Base-by-base conservation (phyloP, 202 grass and related monocot genomes). In the Schoenoplectus tabernaemontani region DNA sequence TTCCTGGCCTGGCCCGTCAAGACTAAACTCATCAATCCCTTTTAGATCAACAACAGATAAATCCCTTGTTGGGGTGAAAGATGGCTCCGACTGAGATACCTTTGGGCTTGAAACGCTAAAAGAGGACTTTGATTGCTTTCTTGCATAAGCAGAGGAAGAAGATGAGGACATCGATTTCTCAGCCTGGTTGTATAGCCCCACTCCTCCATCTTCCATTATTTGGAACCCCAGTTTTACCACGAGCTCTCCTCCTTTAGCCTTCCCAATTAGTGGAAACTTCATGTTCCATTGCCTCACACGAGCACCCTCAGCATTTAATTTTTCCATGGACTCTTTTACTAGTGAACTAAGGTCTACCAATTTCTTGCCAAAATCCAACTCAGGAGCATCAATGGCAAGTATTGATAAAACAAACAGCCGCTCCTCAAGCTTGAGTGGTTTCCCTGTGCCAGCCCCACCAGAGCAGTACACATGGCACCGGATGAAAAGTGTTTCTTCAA, bases 401-500 rank as follows among this genome's bases (percentile, higher is more conserved):
- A 70, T 74, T 1, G 88, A 85, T 0, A 99, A 17, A 33, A 99
- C 59, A 85, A 99, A 99, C 44, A 81, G 65, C 3, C 89, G 73
- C 7, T 90, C 70, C 78, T 95, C 92, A 59, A 95, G 83, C 76
- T 38, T 88, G n/a, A 94, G 78, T 9, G 85, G 88, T 59, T 95
- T 99, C 0, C 92, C 89, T 0, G 86, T 42, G 85, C 81, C 65
- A 2, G 73, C 38, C 74, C 90, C 90, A 17, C 90, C 88, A 38
- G 61, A 86, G 87, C 91, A 99, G 85, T 95, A 99, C 39, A 99
- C 69, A 57, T 95, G 76, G 86, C 96, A 92, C 7, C 91, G 83
- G 37, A 99, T 65, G 76, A 99, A 99, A 22, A 99, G 88, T 54
- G 79, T 95, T 84, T 99, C 96, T 90, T 99, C 88, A 68, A 95